A percentile compares a stretch with the other conserved stretches of the same genome.
These are phyloP conservation scores for Candida parachauliodes DNA, from an alignment of 805 yeast genomes.

Conservation along the genomic window DNA sequence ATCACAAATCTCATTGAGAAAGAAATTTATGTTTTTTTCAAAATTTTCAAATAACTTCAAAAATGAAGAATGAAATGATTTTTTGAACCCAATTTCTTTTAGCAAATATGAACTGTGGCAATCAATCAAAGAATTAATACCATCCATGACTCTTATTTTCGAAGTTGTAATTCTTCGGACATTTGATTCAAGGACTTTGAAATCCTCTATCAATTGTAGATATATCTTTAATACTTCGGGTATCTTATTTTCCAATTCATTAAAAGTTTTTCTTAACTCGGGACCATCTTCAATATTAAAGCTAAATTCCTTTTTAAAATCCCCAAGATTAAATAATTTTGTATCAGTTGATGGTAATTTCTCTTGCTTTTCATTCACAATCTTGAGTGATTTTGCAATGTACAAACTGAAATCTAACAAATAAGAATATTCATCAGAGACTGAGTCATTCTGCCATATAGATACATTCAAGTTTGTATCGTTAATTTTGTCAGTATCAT, in stretches of 20 bases:
- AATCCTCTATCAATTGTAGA: constrained; percentile 26
- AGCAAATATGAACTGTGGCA: constrained; percentile 24
- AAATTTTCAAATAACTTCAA: constrained; percentile 28
- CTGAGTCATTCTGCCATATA: constrained; percentile 22
- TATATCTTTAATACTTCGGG: constrained; percentile 26
- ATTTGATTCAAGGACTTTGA: constrained; percentile 24
- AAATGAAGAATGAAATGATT: constrained; percentile 23
- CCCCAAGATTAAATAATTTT: constrained; percentile 11
- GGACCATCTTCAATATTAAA: constrained; percentile 43
- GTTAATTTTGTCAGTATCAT: constrained; percentile 12
- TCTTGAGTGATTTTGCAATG: too few relatives aligned
- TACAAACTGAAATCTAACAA: constrained; percentile 26
- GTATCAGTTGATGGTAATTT: constrained; percentile 3
- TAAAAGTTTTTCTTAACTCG: constrained; percentile 32
- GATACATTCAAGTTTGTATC: constrained; percentile 19
- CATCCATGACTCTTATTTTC: constrained; percentile 22
- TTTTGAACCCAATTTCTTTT: constrained; percentile 19
- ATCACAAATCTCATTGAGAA: constrained; percentile 27
- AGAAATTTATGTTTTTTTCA: constrained; percentile 26
- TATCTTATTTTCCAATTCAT: constrained; percentile 26
- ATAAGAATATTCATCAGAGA: constrained; percentile 12
- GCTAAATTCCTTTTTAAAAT: constrained; percentile 27
- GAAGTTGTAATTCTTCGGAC: constrained; percentile 17
- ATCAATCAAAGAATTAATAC: constrained; percentile 17
- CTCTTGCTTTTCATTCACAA: constrained; percentile 10